Percentiles rank a stretch among this genome's conserved stretches.
Conservation (phyloP, 108 stramenopile species). For the Asterionellopsis glacialis region DNA sequence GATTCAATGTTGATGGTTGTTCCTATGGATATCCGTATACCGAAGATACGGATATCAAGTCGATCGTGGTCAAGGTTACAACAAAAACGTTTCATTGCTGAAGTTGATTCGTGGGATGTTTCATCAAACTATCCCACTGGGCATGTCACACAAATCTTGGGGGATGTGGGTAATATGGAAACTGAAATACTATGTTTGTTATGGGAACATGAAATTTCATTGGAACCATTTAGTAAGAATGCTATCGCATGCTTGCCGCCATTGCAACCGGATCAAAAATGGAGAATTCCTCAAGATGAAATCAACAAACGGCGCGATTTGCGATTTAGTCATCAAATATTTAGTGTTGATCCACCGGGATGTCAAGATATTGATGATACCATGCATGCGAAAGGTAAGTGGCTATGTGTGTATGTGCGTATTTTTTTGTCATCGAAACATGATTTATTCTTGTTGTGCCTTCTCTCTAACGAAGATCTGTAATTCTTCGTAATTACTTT, state of each 20-base stretch:
- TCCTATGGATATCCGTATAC: conserved; percentile 53
- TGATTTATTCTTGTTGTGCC: conserved; percentile 2
- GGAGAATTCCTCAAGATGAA: conserved; percentile 39
- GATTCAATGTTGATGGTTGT: conserved; percentile 35
- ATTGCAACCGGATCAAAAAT: conserved; percentile 3
- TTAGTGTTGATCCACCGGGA: conserved; percentile 74
- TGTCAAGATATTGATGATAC: conserved; percentile 75
- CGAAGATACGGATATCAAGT: conserved; percentile 40
- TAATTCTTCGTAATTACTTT: too few relatives aligned
- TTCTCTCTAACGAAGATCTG: too few relatives aligned
- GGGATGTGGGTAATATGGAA: conserved; percentile 43
- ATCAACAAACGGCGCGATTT: conserved; percentile 40
- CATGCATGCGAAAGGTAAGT: conserved; percentile 31
- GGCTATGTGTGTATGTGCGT: neutral
- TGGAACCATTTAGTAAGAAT: conserved; percentile 55
- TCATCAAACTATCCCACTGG: conserved; percentile 45
- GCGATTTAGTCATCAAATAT: conserved; percentile 31
- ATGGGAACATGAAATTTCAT: conserved; percentile 43
- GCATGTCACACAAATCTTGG: conserved; percentile 34
- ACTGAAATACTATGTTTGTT: conserved; percentile 61
- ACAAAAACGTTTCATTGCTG: conserved; percentile 31
- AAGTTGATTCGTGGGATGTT: conserved; percentile 47
- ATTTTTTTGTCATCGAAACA: neutral
- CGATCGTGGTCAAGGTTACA: conserved; percentile 27
- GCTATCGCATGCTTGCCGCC: conserved; percentile 64